Percentiles rank a stretch among this genome's conserved stretches.
These are phyloP conservation scores for Penicillium psychrofluorescens DNA, from an alignment of 495 filamentous ascomycete genomes.

Conservation along the genomic window DNA sequence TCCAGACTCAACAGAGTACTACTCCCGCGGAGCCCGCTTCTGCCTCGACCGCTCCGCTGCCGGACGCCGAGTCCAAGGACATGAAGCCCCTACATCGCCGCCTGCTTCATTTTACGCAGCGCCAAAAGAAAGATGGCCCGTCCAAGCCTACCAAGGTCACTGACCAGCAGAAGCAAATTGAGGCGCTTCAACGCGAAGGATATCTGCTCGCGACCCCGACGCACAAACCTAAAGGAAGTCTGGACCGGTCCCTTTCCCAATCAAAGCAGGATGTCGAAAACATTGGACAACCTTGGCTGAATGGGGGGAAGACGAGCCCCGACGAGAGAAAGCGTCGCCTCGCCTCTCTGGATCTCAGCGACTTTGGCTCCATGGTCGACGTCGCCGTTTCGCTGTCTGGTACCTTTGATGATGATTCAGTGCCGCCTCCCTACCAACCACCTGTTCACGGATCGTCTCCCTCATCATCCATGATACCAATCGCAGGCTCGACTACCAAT, in stretches of 20 bases:
- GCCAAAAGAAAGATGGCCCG: slow-evolving; percentile 25
- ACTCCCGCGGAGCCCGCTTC: too few relatives aligned
- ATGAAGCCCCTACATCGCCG: slow-evolving; percentile 35
- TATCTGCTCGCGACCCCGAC: slow-evolving; percentile 15
- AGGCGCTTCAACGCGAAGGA: slow-evolving; percentile 31
- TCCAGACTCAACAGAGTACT: slow-evolving; percentile 23
- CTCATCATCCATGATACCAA: slow-evolving; percentile 2
- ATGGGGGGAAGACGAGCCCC: slow-evolving; percentile 12
- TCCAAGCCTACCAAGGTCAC: slow-evolving; percentile 21
- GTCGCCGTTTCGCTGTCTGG: slow-evolving; percentile 24
- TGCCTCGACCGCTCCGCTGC: too few relatives aligned
- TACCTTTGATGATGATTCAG: slow-evolving; percentile 16
- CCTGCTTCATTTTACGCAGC: slow-evolving; percentile 30
- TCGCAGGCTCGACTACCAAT: slow-evolving; percentile 1
- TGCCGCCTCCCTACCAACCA: slow-evolving; percentile 25
- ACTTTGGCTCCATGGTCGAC: slow-evolving; percentile 30
- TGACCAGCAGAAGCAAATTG: slow-evolving; percentile 23
- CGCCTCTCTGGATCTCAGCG: slow-evolving; percentile 26
- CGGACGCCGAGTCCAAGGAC: neutral
- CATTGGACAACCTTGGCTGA: slow-evolving; percentile 23
- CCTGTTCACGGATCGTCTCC: slow-evolving; percentile 3
- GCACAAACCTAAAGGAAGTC: slow-evolving; percentile 6
- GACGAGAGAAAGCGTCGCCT: slow-evolving; percentile 14
- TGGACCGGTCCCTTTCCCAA: neutral
- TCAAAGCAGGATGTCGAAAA: neutral